Conservation (phyloP, 2,329 filamentous ascomycete species). For the Cylindrodendrum hubeiense region DNA sequence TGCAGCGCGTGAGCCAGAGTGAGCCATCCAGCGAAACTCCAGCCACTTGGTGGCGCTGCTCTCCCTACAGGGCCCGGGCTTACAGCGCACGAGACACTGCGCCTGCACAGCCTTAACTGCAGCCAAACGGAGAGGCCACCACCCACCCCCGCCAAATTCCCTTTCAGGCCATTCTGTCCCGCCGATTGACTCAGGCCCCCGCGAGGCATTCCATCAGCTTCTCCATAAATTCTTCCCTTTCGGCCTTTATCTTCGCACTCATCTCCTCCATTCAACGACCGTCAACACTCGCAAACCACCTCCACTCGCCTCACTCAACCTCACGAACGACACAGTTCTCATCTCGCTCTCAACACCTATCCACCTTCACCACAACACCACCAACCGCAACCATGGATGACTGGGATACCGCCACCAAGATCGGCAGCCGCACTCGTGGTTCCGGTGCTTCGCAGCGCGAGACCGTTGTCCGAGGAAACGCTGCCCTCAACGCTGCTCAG, state of each 20-base stretch:
- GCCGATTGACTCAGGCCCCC: slow-evolving; percentile 55
- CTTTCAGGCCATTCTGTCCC: slow-evolving; percentile 41
- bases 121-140: slow-evolving; percentile 10
- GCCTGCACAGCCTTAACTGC: slow-evolving; percentile 27
- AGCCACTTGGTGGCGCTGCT: slow-evolving; percentile 37
- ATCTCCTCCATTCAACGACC: slow-evolving; percentile 33
- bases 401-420: slow-evolving; percentile 92
- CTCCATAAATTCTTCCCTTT: slow-evolving; percentile 45
- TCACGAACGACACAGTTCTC: not conserved
- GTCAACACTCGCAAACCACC: slow-evolving; percentile 20
- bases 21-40: slow-evolving; percentile 8
- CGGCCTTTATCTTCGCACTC: slow-evolving; percentile 34
- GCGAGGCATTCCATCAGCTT: slow-evolving; percentile 48
- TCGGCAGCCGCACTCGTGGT: slow-evolving; percentile 85
- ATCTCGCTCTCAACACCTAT: slow-evolving; percentile 8
- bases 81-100: not conserved
- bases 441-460: slow-evolving; percentile 78
- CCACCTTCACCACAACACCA: slow-evolving; percentile 13
- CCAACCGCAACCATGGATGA: slow-evolving; percentile 69
- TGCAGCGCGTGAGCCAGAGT: not conserved
- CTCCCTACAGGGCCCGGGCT: not conserved
- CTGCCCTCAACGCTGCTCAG: slow-evolving; percentile 88
- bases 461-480: slow-evolving; percentile 88
- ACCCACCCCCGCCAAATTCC: slow-evolving; percentile 33
- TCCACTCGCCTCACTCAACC: slow-evolving; percentile 3